A percentile compares a stretch with the other conserved stretches of the same genome.
Conservation (phyloP, 805 yeast genomes). For the Candida nanaspora region DNA sequence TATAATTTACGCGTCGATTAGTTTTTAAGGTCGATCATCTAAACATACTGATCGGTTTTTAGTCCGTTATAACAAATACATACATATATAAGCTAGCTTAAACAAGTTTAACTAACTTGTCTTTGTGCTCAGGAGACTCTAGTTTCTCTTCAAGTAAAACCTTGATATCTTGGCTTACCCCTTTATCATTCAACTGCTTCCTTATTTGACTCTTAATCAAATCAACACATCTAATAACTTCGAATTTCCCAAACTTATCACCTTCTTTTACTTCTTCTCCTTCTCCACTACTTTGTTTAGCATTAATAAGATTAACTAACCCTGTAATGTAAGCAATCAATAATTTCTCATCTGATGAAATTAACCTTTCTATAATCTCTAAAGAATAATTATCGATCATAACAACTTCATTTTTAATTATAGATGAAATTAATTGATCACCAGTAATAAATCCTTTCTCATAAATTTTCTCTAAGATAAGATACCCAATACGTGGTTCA, state of each 20-base stretch:
- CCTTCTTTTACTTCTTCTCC: constrained; percentile 15
- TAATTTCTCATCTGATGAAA: constrained; percentile 9
- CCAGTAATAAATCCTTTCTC: constrained; percentile 36
- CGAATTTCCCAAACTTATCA: too few species aligned
- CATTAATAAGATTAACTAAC: neutral
- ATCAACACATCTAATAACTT: too few species aligned
- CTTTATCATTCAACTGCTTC: neutral
- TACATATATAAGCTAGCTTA: too few species aligned
- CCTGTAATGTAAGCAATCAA: neutral
- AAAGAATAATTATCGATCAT: constrained; percentile 38
- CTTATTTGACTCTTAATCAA: neutral
- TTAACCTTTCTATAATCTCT: constrained; percentile 27
- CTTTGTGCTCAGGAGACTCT: too few species aligned
- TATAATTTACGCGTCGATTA: too few species aligned
- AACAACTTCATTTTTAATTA: constrained; percentile 30
- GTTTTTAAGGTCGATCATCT: too few species aligned
- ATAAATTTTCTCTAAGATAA: constrained; percentile 48
- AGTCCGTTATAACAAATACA: too few species aligned
- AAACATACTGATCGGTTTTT: too few species aligned
- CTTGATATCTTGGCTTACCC: neutral
- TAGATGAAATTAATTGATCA: constrained; percentile 33
- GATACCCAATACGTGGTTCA: constrained; percentile 57
- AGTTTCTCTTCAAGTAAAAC: too few species aligned
- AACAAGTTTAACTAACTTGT: too few species aligned
- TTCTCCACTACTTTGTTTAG: constrained; percentile 9